A percentile compares a stretch with the other conserved stretches of the same genome.
Evolutionary conservation across 805 yeast genomes (phyloP).

Genomic region (Suhomyces canberraensis): DNA sequence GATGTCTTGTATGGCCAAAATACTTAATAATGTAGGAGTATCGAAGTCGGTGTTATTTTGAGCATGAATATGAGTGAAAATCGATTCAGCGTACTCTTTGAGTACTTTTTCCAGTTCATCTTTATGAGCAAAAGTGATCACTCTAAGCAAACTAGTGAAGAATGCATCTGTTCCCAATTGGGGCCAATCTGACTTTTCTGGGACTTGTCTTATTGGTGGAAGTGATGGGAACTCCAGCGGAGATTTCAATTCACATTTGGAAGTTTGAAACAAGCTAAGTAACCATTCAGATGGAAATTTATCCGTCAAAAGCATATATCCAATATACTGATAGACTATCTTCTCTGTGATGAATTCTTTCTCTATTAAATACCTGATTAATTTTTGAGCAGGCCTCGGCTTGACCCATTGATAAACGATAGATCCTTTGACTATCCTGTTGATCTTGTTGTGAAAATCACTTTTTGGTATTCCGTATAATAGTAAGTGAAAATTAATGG

Average conservation of each 20-base stretch:
- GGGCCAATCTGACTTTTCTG: background rate
- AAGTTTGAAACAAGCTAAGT: constrained; percentile 2
- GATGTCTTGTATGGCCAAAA: background rate
- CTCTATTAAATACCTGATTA: background rate
- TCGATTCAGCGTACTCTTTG: constrained; percentile 1
- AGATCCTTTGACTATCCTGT: background rate
- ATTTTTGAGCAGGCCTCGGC: background rate
- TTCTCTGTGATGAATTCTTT: background rate
- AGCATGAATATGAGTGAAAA: background rate
- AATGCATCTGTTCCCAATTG: constrained; percentile 1
- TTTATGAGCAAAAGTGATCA: background rate
- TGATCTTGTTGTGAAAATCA: background rate
- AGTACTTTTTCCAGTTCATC: background rate
- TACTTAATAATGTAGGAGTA: constrained; percentile 2
- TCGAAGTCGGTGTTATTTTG: background rate
- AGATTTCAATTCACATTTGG: constrained; percentile 3
- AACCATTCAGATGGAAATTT: constrained; percentile 7
- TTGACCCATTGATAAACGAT: background rate
- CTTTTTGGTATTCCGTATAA: background rate
- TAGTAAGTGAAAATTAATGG: constrained; percentile 1
- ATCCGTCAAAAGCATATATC: constrained; percentile 2
- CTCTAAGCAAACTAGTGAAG: background rate
- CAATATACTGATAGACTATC: constrained; percentile 7
- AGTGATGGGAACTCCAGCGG: background rate
- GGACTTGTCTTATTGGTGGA: background rate